Base-by-base conservation (phyloP, 1,139 yeast species). In the Kurtzmaniella quercitrusa region DNA sequence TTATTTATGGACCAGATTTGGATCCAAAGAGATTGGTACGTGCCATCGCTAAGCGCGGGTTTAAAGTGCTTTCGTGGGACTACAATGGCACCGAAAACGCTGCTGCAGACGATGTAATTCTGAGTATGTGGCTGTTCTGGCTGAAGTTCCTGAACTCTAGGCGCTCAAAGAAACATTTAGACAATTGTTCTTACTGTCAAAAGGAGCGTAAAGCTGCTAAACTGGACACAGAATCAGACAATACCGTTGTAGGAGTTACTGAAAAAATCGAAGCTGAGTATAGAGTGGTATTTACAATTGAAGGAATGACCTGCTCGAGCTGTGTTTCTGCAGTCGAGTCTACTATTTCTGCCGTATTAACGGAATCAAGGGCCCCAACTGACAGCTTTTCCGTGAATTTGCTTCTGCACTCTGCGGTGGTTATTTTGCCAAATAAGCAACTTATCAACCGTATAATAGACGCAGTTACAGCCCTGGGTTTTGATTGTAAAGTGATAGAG, bases 261-360 rank as follows among this genome's bases (percentile, higher is more conserved):
- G 63, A 54, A 8, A 53, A 50, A 5, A 51, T 56, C 0, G 53
- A 49, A 11, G 56, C 55, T 19, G 74, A 68, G 42, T 68, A 49
- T 43, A 51, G 75, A 41, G 88, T 84, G 0, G 73, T 78, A 1
- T 74, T 78, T 44, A 63, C 80, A 5, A 66, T 84, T 39, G 71
- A 74, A 5, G 88, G 86, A 1, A 82, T 83, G 88, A 73, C 86
- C 1, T 82, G 88, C 54, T 74, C 83, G 2, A 64, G 83, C 2
- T 82, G 88, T 57, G 71, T 74, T 1, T 61, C 65, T 16, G 52
- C 78, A 0, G 74, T 84, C 2, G 62, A 73, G 2, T 66, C 65
- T 7, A 68, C 71, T 0, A 68, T 82, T n/a, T 55, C 57, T 12
- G 60, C 56, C 1, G 57, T 63, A 2, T 52, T 77, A n/a, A 42